A percentile compares a stretch with the other conserved stretches of the same genome.
Conservation (phyloP, 2,329 filamentous ascomycete genomes). For the Diaporthe destruens region DNA sequence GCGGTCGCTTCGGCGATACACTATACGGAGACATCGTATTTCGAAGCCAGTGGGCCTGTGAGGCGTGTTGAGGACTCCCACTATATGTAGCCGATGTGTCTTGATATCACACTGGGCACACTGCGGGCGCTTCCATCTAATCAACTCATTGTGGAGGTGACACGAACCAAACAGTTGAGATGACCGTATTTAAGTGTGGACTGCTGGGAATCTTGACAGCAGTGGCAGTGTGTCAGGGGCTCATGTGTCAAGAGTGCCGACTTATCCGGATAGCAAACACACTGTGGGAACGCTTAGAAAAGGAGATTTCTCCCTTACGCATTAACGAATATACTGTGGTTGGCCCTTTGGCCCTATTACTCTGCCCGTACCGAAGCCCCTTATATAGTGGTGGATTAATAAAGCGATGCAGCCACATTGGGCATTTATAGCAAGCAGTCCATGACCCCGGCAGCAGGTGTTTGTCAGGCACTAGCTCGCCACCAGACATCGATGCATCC, state of each 20-base stretch:
- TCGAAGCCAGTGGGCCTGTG: not conserved
- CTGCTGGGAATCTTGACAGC: not conserved
- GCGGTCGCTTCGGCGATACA: not conserved
- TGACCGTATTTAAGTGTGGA: not conserved
- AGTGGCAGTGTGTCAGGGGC: no score
- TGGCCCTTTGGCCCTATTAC: no score
- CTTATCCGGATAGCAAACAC: no score
- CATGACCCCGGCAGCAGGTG: no score
- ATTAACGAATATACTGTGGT: no score
- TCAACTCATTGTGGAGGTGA: not conserved
- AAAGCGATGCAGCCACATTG: not conserved
- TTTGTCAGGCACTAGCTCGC: not conserved
- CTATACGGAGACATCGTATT: not conserved
- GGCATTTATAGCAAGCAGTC: no score
- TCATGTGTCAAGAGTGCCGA: no score
- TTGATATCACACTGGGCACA: not conserved
- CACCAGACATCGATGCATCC: not conserved
- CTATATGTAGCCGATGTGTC: not conserved
- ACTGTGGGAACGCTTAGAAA: no score
- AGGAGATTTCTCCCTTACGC: no score
- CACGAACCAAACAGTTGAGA: not conserved
- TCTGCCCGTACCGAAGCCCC: no score
- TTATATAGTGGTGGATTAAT: not conserved
- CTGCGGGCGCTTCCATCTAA: conserved; percentile 4
- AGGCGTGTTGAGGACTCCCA: not conserved